Conservation (phyloP, 2,329 filamentous ascomycete genomes). For the Purpureocillium takamizusanense region DNA sequence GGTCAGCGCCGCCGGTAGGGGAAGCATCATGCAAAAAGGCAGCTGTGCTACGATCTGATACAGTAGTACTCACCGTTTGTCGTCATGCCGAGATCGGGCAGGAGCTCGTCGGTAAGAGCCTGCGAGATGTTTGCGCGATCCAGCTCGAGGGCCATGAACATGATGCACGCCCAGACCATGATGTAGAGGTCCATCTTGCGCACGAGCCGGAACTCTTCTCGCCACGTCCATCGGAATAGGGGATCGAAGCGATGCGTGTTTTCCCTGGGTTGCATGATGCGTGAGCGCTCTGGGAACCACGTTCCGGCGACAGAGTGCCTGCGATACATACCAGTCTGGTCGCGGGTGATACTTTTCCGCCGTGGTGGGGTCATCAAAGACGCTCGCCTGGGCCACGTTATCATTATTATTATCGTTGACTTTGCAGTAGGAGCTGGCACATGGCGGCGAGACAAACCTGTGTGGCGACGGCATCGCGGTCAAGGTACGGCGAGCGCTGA, state of each 20-base stretch:
- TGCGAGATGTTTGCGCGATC: slow-evolving; percentile 38
- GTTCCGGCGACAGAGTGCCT: no score
- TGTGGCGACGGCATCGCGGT: slow-evolving; percentile 26
- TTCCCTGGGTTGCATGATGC: slow-evolving; percentile 16
- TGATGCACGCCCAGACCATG: slow-evolving; percentile 37
- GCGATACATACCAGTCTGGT: slow-evolving; percentile 10
- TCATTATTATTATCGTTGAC: background rate
- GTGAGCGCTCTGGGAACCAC: background rate
- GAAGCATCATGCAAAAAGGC: no score
- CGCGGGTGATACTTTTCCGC: slow-evolving; percentile 24
- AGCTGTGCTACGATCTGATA: no score
- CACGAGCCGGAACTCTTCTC: slow-evolving; percentile 25
- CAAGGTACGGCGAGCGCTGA: slow-evolving; percentile 15
- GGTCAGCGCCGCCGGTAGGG: no score
- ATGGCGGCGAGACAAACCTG: slow-evolving; percentile 9
- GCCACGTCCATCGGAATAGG: slow-evolving; percentile 30
- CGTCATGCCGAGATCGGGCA: slow-evolving; percentile 30
- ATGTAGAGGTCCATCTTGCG: slow-evolving; percentile 32
- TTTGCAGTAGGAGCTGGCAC: no score
- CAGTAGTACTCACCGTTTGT: slow-evolving; percentile 25
- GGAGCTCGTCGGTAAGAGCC: slow-evolving; percentile 38
- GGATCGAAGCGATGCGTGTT: slow-evolving; percentile 39
- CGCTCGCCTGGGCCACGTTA: slow-evolving; percentile 10
- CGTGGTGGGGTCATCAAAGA: slow-evolving; percentile 28
- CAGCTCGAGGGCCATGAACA: slow-evolving; percentile 33